Conservation (phyloP, 257 asterid species). For the Apocynum venetum region DNA sequence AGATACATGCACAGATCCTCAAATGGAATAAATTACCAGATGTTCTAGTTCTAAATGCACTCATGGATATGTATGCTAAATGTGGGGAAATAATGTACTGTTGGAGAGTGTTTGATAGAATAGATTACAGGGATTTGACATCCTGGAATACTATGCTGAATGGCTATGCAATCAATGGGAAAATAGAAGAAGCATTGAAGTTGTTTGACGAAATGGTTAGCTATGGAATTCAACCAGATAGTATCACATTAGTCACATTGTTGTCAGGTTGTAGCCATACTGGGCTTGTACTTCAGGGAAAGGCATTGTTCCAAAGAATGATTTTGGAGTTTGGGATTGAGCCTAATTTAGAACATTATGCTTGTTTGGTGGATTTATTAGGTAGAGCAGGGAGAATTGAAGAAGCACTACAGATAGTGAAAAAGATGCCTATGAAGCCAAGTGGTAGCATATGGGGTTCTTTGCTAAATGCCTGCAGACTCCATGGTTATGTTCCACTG, state of each 20-base stretch:
- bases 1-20: constrained; percentile 36
- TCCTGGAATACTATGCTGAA: constrained; percentile 48
- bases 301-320: constrained; percentile 36
- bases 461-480: constrained; percentile 46
- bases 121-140: constrained; percentile 31
- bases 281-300: constrained; percentile 37
- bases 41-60: constrained; percentile 32
- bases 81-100: constrained; percentile 39
- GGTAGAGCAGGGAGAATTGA: constrained; percentile 46
- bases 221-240: constrained; percentile 29
- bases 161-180: constrained; percentile 47
- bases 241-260: constrained; percentile 36
- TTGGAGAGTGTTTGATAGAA: constrained; percentile 34
- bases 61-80: constrained; percentile 50
- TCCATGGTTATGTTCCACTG: constrained; percentile 32
- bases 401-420: constrained; percentile 37
- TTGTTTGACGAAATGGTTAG: constrained; percentile 34
- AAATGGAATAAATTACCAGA: constrained; percentile 36
- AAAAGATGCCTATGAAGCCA: constrained; percentile 42
- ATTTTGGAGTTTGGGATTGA: constrained; percentile 25
- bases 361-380: constrained; percentile 45
- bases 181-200: constrained; percentile 24
- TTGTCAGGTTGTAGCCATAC: constrained; percentile 43
- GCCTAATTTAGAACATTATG: constrained; percentile 42
- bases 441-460: constrained; percentile 54